A percentile compares a stretch with the other conserved stretches of the same genome.
These are phyloP conservation scores for Paramecium sexaurelia DNA, from an alignment of 73 alveolate species.

Conservation along the genomic window DNA sequence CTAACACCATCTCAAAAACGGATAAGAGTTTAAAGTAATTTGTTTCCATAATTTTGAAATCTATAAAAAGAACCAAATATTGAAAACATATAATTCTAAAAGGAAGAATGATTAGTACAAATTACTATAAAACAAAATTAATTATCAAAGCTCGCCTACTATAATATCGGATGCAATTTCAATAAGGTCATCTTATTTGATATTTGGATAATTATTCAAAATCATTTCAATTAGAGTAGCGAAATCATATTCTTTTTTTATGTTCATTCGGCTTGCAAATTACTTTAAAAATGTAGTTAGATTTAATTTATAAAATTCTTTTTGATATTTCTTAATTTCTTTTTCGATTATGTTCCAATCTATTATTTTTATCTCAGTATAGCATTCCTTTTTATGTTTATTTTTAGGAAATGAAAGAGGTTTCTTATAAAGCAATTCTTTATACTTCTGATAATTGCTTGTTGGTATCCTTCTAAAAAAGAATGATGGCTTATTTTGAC, in stretches of 20 bases:
- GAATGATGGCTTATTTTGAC: slow-evolving; percentile 37
- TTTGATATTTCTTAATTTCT: not conserved
- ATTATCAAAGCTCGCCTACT: not conserved
- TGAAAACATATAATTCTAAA: too few species aligned
- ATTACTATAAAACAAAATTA: not conserved
- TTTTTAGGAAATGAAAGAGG: slow-evolving; percentile 39
- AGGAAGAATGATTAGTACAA: not conserved
- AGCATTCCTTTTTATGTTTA: not conserved
- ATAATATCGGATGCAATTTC: slow-evolving; percentile 25
- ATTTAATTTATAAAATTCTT: not conserved
- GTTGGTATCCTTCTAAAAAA: slow-evolving; percentile 47
- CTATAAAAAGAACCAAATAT: too few species aligned
- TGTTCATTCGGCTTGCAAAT: not conserved
- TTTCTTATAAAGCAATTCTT: slow-evolving; percentile 23
- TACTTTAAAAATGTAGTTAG: not conserved
- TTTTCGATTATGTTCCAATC: not conserved
- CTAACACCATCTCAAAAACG: too few species aligned
- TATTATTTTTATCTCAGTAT: not conserved
- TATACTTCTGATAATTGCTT: slow-evolving; percentile 9
- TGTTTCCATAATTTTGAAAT: too few species aligned
- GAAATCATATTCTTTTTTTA: slow-evolving; percentile 5
- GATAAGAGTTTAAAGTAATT: too few species aligned
- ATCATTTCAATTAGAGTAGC: slow-evolving; percentile 29
- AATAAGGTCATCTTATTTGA: not conserved
- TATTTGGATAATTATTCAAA: not conserved